Base-by-base conservation (phyloP, 1,139 yeast species). In the Magnusiomyces suaveolens region DNA sequence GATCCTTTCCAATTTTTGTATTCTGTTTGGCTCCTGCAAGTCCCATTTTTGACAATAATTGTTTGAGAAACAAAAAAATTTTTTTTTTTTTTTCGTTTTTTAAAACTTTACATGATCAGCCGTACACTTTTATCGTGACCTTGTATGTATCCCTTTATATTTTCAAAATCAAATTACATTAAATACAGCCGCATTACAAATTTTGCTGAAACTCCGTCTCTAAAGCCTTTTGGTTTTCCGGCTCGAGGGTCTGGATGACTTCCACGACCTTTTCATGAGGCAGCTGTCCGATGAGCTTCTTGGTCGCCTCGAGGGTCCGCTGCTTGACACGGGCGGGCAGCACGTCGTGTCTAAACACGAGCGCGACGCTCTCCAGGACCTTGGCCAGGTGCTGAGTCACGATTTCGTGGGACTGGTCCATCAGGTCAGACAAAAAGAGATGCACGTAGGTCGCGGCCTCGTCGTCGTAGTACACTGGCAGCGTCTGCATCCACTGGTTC, bases 381-480 rank as follows among this genome's bases (percentile, higher is more conserved):
- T 79, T 77, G n/a, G 84, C 82, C 16, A 82, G 69, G 57, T 83
- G 82, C 21, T 74, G 66, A 32, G 73, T 69, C 46, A 88, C 79
- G 2, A 82, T 74, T 2, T 84, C 80, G 62, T 88, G 94, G 55
- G 80, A 78, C 59, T 77, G 78, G 50, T 84, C 84, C 51, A 90
- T 83, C 63, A 92, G 75, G 60, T 84, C 87, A 32, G 83, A 74
- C 64, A 92, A 75, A 68, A 88, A 90, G 60, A 78, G 75, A 71
- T 88, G 92, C 26, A 89, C 83, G 69, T 77, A 87, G n/a, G 89
- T 83, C 1, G 97, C 97, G 8, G 95, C 95, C 62, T 87, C 94
- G 48, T 83, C 87, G 69, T 92, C 97, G 62, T 83, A 84, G 21
- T 83, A 72, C 50, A 90, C 79, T 32, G 98, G 98, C 63, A 92